A percentile compares a stretch with the other conserved stretches of the same genome.
Conservation (phyloP, 345 rosid species). For the Carallia pectinifolia region DNA sequence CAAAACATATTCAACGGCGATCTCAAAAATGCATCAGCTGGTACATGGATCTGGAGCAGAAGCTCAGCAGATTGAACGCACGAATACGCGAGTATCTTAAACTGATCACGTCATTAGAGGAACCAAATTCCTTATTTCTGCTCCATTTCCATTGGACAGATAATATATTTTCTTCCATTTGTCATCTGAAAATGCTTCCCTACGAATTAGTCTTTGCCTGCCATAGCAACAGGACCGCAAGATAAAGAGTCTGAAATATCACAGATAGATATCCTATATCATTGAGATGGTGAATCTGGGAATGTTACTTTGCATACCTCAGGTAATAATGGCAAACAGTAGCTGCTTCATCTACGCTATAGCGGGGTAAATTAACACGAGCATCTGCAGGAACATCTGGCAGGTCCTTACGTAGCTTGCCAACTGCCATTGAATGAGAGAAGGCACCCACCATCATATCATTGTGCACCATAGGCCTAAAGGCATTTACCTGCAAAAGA, state of each 20-base stretch:
- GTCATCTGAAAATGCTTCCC: conserved; percentile 78
- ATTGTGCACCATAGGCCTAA: conserved; percentile 86
- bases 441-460: conserved; percentile 97
- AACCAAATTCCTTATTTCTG: conserved; percentile 75
- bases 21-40: not conserved
- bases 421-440: conserved; percentile 94
- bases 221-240: conserved; percentile 1
- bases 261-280: not conserved
- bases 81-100: not conserved
- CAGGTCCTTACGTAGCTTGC: conserved; percentile 78
- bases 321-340: conserved; percentile 88
- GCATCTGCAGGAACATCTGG: conserved; percentile 91
- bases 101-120: conserved; percentile 61
- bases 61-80: not conserved
- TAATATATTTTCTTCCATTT: conserved; percentile 79
- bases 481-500: conserved; percentile 79
- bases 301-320: conserved; percentile 46
- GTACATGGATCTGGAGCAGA: not conserved
- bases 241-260: not conserved
- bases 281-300: not conserved
- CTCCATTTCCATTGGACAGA: conserved; percentile 84
- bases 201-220: conserved; percentile 82
- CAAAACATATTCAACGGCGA: not conserved
- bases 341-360: conserved; percentile 76
- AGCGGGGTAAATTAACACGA: conserved; percentile 67